Conservation (phyloP, 176 grass and related monocot genomes). For the Oryza meyeriana region DNA sequence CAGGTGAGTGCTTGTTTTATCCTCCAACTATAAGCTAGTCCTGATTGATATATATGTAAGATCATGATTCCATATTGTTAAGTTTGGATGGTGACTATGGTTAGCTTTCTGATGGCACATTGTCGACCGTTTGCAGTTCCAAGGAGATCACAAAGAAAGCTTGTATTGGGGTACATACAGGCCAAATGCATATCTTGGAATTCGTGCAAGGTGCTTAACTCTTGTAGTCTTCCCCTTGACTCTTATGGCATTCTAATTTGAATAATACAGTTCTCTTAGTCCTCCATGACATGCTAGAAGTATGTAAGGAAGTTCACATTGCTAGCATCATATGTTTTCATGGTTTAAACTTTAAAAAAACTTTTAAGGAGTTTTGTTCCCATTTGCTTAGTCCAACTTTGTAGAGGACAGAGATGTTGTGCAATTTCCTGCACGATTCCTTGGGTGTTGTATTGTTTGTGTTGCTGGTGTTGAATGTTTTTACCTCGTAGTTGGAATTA, state of each 20-base stretch:
- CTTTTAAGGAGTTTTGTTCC: neutral
- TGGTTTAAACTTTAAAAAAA: neutral
- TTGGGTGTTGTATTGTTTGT: neutral
- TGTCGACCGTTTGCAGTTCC: slow-evolving; percentile 65
- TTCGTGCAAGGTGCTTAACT: slow-evolving; percentile 75
- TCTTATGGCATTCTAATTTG: slow-evolving; percentile 14
- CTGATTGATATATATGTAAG: neutral
- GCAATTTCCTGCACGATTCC: neutral
- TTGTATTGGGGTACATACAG: slow-evolving; percentile 97
- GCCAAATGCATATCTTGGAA: slow-evolving; percentile 88
- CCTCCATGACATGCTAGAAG: slow-evolving; percentile 2
- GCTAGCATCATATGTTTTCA: neutral
- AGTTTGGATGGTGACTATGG: slow-evolving; percentile 9
- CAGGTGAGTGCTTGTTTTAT: neutral
- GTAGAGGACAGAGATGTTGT: neutral
- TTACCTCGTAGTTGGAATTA: slow-evolving; percentile 24
- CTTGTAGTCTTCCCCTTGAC: neutral
- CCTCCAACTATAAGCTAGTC: neutral
- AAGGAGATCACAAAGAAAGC: slow-evolving; percentile 81
- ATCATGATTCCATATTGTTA: neutral
- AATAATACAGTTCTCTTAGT: slow-evolving; percentile 21
- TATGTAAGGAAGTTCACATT: slow-evolving; percentile 1
- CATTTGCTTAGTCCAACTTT: slow-evolving; percentile 1
- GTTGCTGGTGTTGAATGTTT: slow-evolving; percentile 1
- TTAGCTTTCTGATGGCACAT: slow-evolving; percentile 32